These are phyloP conservation scores for Sporothrix variecibatus DNA, from an alignment of 2,329 filamentous ascomycete species.

Conservation along the genomic window DNA sequence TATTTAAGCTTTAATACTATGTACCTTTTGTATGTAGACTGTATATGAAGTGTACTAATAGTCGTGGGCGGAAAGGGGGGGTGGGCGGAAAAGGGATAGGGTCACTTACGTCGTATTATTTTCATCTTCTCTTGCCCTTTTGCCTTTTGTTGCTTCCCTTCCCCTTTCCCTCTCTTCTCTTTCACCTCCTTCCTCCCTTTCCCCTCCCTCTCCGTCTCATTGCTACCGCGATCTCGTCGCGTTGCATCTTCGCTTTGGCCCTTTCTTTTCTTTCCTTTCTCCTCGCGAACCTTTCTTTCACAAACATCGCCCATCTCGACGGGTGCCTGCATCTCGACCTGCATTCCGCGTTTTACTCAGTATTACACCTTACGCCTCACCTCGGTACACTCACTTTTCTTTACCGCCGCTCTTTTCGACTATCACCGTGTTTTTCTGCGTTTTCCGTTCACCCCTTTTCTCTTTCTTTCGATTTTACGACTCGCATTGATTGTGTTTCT, in stretches of 20 bases:
- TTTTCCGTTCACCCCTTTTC: not conserved
- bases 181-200: not conserved
- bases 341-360: not conserved
- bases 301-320: not conserved
- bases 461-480: not conserved
- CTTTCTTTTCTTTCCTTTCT: not conserved
- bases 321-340: constrained; percentile 16
- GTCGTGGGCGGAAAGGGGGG: too few species aligned
- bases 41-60: too few species aligned
- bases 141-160: not conserved
- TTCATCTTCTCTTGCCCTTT: not conserved
- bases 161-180: not conserved
- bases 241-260: constrained; percentile 18
- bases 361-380: not conserved
- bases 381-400: not conserved
- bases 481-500: not conserved
- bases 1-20: too few species aligned
- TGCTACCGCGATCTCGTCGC: constrained; percentile 5
- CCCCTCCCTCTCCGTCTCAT: not conserved
- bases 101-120: not conserved
- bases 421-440: not conserved
- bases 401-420: not conserved
- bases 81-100: too few species aligned
- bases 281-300: not conserved
- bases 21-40: too few species aligned